Percentiles rank a stretch among this genome's conserved stretches.
Evolutionary conservation across 805 yeast genomes (phyloP).

Genomic region (Cyberlindnera xylosilytica): DNA sequence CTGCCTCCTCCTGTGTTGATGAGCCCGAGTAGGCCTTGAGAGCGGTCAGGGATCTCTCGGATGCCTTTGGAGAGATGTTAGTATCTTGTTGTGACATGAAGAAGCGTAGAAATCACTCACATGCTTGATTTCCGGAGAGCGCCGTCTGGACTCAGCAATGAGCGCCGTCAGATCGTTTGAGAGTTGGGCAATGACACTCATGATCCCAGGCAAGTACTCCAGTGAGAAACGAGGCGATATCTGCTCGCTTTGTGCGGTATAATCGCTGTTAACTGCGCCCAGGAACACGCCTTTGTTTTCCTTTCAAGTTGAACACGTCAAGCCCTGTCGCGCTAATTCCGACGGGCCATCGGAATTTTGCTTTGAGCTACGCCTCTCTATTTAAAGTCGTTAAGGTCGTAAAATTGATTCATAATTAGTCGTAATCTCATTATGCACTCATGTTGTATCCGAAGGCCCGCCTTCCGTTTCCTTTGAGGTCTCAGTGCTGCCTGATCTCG

Average conservation of each 20-base stretch:
- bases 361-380: no score
- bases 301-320: no score
- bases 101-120: conserved; percentile 30
- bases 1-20: conserved; percentile 28
- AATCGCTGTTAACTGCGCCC: not conserved
- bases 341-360: no score
- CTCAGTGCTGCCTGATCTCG: no score
- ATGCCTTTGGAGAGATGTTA: conserved; percentile 21
- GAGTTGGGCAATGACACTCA: conserved; percentile 49
- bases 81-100: not conserved
- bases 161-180: conserved; percentile 56
- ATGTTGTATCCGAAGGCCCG: no score
- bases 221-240: no score
- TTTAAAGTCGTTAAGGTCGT: not conserved
- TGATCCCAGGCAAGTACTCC: conserved; percentile 20
- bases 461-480: no score
- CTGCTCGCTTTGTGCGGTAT: no score
- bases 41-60: conserved; percentile 49
- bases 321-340: no score
- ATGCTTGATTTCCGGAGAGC: conserved; percentile 64
- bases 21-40: conserved; percentile 34
- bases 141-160: conserved; percentile 66
- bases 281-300: no score
- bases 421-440: no score
- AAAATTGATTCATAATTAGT: no score